phyloP scores from a whole-genome alignment of 1,139 yeast species.

The Magnusiomyces clavatus region DNA sequence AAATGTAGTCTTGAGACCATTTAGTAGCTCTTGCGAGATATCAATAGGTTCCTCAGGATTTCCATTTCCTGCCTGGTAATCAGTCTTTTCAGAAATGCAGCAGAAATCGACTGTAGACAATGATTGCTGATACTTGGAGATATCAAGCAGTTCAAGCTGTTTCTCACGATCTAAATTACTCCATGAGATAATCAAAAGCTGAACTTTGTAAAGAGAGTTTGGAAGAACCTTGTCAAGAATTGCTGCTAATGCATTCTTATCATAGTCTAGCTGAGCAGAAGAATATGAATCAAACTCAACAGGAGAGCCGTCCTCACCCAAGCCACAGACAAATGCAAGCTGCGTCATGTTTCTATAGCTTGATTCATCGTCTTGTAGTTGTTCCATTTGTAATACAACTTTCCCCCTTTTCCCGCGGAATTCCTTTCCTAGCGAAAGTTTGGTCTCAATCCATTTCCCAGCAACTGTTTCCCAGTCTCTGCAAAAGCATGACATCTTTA shows the following conservation, averaged over 20 bases:
- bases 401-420: constrained; percentile 9
- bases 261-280: constrained; percentile 8
- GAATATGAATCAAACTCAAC: not conserved
- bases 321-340: constrained; percentile 26
- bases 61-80: not conserved
- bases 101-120: constrained; percentile 4
- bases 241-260: constrained; percentile 17
- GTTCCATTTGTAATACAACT: constrained; percentile 16
- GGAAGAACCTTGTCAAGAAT: constrained; percentile 12
- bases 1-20: not conserved
- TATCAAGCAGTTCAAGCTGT: not conserved
- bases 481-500: constrained; percentile 16
- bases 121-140: constrained; percentile 2
- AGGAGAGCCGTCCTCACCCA: constrained; percentile 13
- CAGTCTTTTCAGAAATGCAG: constrained; percentile 3
- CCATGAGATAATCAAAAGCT: constrained; percentile 17
- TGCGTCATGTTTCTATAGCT: constrained; percentile 22
- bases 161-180: constrained; percentile 7
- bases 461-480: constrained; percentile 26
- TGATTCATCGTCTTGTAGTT: constrained; percentile 19
- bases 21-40: not conserved
- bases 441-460: constrained; percentile 28
- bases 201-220: constrained; percentile 14
- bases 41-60: not conserved
- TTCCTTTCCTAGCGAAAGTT: constrained; percentile 18